Conservation (phyloP, 2,329 filamentous ascomycete species). For the Botrytis tulipae region DNA sequence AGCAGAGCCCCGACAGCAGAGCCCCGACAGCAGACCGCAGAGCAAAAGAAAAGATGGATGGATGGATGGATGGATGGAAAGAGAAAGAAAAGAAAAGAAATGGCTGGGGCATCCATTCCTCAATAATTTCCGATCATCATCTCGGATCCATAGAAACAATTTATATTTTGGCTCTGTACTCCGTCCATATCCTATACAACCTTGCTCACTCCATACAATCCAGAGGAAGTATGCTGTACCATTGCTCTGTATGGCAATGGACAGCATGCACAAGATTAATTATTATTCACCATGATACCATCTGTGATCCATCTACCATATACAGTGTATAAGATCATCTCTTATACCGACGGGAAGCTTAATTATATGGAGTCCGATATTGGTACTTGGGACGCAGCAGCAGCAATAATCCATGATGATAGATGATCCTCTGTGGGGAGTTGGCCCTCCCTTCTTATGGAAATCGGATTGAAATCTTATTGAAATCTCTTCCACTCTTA, state of each 20-base stretch:
- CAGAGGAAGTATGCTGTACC: not conserved
- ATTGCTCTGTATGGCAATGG: not conserved
- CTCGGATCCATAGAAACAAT: not conserved
- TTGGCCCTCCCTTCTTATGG: not conserved
- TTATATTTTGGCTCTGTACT: not conserved
- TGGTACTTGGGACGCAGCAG: not conserved
- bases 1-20: not conserved
- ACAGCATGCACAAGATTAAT: not conserved
- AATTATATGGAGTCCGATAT: not conserved
- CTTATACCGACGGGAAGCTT: conserved; percentile 12
- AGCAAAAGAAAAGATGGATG: not conserved
- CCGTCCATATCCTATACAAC: not conserved
- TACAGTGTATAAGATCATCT: not conserved
- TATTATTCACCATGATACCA: not conserved
- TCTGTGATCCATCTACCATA: not conserved
- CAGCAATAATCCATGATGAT: not conserved
- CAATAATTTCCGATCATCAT: not conserved
- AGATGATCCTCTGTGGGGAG: not conserved
- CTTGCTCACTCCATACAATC: not conserved
- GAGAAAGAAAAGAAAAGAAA: not conserved
- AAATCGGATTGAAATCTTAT: not conserved
- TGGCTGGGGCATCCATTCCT: conserved; percentile 15
- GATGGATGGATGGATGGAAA: not conserved
- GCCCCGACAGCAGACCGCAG: not conserved
- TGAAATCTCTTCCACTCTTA: not conserved